These are phyloP conservation scores for Flaveria sonorensis DNA, from an alignment of 129 eudicot species.

Conservation along the genomic window DNA sequence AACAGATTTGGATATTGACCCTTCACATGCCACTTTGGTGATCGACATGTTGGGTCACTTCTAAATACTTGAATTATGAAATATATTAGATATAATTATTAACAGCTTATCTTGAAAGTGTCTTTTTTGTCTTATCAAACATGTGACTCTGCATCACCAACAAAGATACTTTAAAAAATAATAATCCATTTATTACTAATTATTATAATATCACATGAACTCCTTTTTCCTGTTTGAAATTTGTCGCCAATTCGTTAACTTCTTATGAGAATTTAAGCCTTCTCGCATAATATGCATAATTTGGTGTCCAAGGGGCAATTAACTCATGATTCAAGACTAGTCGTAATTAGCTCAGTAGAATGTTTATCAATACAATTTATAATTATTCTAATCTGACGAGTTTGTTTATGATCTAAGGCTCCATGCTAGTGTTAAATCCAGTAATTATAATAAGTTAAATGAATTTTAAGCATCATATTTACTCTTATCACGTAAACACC, in stretches of 20 bases:
- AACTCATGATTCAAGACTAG: too few species aligned
- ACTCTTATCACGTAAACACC: too few species aligned
- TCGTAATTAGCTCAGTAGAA: too few species aligned
- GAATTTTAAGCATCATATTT: too few species aligned
- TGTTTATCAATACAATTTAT: too few species aligned
- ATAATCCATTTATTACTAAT: conserved; percentile 12
- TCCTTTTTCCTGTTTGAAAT: conserved; percentile 18
- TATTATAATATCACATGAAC: conserved; percentile 22
- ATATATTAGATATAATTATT: conserved; percentile 1
- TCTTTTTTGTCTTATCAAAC: conserved; percentile 29
- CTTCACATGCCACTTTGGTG: conserved; percentile 40
- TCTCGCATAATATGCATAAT: too few species aligned
- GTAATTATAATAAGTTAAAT: too few species aligned
- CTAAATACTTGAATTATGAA: conserved; percentile 11
- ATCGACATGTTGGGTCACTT: conserved; percentile 23
- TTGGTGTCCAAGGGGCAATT: too few species aligned
- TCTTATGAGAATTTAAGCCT: neutral
- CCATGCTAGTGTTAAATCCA: too few species aligned
- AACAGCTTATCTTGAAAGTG: conserved; percentile 34
- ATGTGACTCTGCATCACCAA: conserved; percentile 35
- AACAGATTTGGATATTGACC: neutral
- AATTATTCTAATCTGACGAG: too few species aligned
- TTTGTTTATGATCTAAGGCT: too few species aligned
- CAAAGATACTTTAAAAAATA: conserved; percentile 15
- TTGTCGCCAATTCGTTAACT: conserved; percentile 15